A percentile compares a stretch with the other conserved stretches of the same genome.
These are phyloP conservation scores for Thielaviopsis cerberus DNA, from an alignment of 2,329 filamentous ascomycete species.

Conservation along the genomic window DNA sequence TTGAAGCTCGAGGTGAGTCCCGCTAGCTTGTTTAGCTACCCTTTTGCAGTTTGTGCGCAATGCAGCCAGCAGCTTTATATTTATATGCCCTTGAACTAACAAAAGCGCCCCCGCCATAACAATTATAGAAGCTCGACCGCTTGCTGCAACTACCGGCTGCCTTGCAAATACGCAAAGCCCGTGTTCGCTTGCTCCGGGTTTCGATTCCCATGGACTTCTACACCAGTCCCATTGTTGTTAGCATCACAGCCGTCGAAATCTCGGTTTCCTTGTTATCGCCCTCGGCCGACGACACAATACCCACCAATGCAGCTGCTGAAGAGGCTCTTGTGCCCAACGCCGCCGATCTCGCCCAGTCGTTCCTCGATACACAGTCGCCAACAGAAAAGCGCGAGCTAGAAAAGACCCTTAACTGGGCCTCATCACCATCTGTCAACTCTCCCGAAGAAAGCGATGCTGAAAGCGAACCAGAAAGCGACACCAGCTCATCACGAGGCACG, in stretches of 20 bases:
- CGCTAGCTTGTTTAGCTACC: not conserved
- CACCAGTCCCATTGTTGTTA: slow-evolving; percentile 62
- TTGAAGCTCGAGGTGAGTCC: slow-evolving; percentile 52
- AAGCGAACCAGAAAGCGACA: slow-evolving; percentile 35
- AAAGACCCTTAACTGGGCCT: slow-evolving; percentile 41
- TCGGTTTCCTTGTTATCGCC: slow-evolving; percentile 34
- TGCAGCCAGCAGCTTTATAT: slow-evolving; percentile 10
- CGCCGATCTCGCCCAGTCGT: slow-evolving; percentile 57
- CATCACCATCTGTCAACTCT: slow-evolving; percentile 32
- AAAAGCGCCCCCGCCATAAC: not conserved
- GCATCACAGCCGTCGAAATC: slow-evolving; percentile 65
- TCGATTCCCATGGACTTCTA: slow-evolving; percentile 80
- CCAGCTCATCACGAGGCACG: slow-evolving; percentile 39
- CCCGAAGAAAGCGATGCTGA: slow-evolving; percentile 47
- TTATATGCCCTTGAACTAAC: slow-evolving; percentile 14
- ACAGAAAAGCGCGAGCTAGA: slow-evolving; percentile 50
- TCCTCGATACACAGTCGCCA: slow-evolving; percentile 51
- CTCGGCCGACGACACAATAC: not conserved
- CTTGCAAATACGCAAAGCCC: slow-evolving; percentile 54
- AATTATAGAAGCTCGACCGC: slow-evolving; percentile 57
- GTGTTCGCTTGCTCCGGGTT: slow-evolving; percentile 56
- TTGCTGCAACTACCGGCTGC: slow-evolving; percentile 56
- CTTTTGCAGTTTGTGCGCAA: not conserved
- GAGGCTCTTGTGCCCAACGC: slow-evolving; percentile 41
- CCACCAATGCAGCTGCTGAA: slow-evolving; percentile 13